phyloP scores from a whole-genome alignment of 2,329 filamentous ascomycete species.

The Pyrenophora seminiperda region DNA sequence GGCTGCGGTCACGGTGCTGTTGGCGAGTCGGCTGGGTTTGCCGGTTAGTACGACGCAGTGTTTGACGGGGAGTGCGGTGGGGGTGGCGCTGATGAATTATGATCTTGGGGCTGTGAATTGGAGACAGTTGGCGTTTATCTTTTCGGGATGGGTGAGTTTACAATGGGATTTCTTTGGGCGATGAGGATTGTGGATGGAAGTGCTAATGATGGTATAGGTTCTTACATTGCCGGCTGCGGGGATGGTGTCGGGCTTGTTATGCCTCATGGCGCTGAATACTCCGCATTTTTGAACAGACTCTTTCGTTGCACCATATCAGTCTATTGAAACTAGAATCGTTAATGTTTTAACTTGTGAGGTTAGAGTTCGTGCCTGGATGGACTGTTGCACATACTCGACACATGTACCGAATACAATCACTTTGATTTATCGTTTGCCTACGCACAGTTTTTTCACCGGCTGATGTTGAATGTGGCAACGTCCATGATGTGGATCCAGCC shows the following conservation, averaged over 20 bases:
- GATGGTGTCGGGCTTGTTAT: slow-evolving; percentile 48
- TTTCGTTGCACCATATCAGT: no score
- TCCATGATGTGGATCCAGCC: no score
- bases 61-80: slow-evolving; percentile 32
- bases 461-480: no score
- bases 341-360: no score
- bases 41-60: slow-evolving; percentile 70
- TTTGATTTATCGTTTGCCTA: no score
- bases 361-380: no score
- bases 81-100: slow-evolving; percentile 39
- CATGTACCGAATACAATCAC: no score
- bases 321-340: no score
- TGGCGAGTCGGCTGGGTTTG: slow-evolving; percentile 65
- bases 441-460: no score
- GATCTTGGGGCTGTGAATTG: slow-evolving; percentile 50
- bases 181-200: no score
- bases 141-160: slow-evolving; percentile 22
- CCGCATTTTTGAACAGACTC: slow-evolving; percentile 39
- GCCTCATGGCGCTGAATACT: slow-evolving; percentile 51
- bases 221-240: slow-evolving; percentile 51
- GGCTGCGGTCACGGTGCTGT: slow-evolving; percentile 65
- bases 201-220: slow-evolving; percentile 46
- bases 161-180: not conserved
- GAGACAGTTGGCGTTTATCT: slow-evolving; percentile 50
- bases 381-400: no score